A percentile compares a stretch with the other conserved stretches of the same genome.
Conservation (phyloP, 306 rosid genomes). For the Astragalus glycyphyllos region DNA sequence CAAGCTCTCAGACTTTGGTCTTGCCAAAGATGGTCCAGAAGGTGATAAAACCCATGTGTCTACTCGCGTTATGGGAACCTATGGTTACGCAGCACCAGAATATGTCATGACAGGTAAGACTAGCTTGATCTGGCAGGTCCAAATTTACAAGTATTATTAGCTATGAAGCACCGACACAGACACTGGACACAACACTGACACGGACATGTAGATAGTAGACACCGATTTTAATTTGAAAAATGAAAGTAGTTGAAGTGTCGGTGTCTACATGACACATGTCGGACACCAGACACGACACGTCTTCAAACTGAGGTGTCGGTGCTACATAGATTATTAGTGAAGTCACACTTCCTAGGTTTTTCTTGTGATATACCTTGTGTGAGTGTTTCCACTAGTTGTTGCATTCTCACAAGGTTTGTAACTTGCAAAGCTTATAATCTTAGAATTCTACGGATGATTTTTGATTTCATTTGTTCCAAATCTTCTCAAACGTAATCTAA, state of each 20-base stretch:
- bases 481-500: background rate
- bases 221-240: too few species aligned
- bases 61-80: slow-evolving; percentile 98
- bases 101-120: slow-evolving; percentile 94
- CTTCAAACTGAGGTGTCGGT: too few species aligned
- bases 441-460: background rate
- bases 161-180: too few species aligned
- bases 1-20: slow-evolving; percentile 98
- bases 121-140: slow-evolving; percentile 16
- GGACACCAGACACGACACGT: too few species aligned
- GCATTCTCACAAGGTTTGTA: background rate
- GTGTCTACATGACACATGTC: too few species aligned
- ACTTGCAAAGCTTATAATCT: background rate
- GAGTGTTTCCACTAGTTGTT: too few species aligned
- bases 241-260: too few species aligned
- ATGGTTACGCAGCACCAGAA: slow-evolving; percentile 98
- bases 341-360: too few species aligned
- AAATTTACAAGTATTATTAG: slow-evolving; percentile 11
- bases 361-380: too few species aligned
- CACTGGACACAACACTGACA: too few species aligned
- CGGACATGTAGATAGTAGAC: too few species aligned
- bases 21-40: slow-evolving; percentile 98
- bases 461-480: background rate
- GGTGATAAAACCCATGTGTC: slow-evolving; percentile 98
- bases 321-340: too few species aligned